A percentile compares a stretch with the other conserved stretches of the same genome.
These are phyloP conservation scores for Pyrrhoderma lamaoense DNA, from an alignment of 1,284 basidiomycete genomes.

Conservation along the genomic window DNA sequence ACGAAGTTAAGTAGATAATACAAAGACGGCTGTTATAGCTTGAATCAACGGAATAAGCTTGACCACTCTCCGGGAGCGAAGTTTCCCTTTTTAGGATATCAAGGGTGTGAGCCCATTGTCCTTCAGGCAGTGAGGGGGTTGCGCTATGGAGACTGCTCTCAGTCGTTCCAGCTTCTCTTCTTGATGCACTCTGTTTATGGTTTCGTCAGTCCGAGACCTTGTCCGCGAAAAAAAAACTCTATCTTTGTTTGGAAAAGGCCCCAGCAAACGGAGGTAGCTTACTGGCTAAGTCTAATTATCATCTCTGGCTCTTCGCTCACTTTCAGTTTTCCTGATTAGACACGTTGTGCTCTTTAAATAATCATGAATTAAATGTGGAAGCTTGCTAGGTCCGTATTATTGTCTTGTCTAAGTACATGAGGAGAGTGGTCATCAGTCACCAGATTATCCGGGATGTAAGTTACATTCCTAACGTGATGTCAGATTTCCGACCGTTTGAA, in stretches of 20 bases:
- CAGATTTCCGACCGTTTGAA: not conserved
- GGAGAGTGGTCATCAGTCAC: no score
- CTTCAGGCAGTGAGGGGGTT: constrained; percentile 14
- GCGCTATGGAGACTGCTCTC: constrained; percentile 18
- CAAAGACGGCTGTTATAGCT: constrained; percentile 7
- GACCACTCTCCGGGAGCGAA: constrained; percentile 7
- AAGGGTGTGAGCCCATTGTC: constrained; percentile 13
- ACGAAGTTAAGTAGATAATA: constrained; percentile 8
- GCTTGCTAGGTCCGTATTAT: no score
- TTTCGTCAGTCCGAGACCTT: constrained; percentile 10
- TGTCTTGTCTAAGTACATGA: no score
- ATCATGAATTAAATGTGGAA: no score
- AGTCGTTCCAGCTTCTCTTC: constrained; percentile 11
- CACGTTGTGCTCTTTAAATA: no score
- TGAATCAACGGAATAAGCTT: not conserved
- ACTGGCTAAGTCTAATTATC: no score
- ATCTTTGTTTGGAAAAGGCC: no score
- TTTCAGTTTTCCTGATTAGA: no score
- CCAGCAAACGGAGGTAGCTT: no score
- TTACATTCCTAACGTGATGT: no score
- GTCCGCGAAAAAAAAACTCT: constrained; percentile 3
- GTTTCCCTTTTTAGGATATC: constrained; percentile 10
- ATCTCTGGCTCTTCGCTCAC: no score
- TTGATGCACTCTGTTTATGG: constrained; percentile 12
- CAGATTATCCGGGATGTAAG: no score